Percentiles rank a stretch among this genome's conserved stretches.
Conservation (phyloP, 371 early-diverging fungal genomes). For the Syncephalastrum contaminatum region DNA sequence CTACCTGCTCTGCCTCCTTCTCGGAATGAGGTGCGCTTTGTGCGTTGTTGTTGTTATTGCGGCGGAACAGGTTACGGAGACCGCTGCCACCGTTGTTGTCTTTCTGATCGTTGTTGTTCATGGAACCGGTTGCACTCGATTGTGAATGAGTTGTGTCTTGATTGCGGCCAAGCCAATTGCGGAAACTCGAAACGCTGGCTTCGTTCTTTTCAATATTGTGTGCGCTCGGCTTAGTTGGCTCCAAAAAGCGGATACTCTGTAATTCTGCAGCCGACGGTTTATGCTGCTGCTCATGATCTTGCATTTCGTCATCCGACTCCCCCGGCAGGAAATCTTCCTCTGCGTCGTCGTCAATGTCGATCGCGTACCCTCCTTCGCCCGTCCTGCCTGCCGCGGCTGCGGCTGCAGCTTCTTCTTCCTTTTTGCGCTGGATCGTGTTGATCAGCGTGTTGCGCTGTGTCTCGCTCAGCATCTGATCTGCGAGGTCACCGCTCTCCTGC, state of each 20-base stretch:
- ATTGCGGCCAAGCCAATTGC: slow-evolving; percentile 26
- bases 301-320: slow-evolving; percentile 11
- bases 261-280: neutral
- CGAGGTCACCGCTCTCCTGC: slow-evolving; percentile 2
- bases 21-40: slow-evolving; percentile 8
- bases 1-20: slow-evolving; percentile 11
- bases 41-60: slow-evolving; percentile 11
- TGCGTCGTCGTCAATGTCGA: slow-evolving; percentile 14
- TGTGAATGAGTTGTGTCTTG: neutral
- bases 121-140: too few species aligned
- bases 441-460: slow-evolving; percentile 32
- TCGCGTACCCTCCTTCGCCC: slow-evolving; percentile 5
- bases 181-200: slow-evolving; percentile 31
- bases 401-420: slow-evolving; percentile 4
- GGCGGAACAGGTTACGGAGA: slow-evolving; percentile 33
- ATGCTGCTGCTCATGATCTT: slow-evolving; percentile 3
- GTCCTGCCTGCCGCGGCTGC: neutral
- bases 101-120: too few species aligned
- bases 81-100: slow-evolving; percentile 11
- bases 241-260: slow-evolving; percentile 40
- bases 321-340: slow-evolving; percentile 37
- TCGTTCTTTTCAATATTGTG: slow-evolving; percentile 34
- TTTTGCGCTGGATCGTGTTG: slow-evolving; percentile 26
- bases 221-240: slow-evolving; percentile 32
- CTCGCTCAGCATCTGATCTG: slow-evolving; percentile 20